Evolutionary conservation across 2,329 filamentous ascomycete genomes (phyloP), one percentile per base, ranked within the genome.

Genomic region (Fusarium annulatum): DNA sequence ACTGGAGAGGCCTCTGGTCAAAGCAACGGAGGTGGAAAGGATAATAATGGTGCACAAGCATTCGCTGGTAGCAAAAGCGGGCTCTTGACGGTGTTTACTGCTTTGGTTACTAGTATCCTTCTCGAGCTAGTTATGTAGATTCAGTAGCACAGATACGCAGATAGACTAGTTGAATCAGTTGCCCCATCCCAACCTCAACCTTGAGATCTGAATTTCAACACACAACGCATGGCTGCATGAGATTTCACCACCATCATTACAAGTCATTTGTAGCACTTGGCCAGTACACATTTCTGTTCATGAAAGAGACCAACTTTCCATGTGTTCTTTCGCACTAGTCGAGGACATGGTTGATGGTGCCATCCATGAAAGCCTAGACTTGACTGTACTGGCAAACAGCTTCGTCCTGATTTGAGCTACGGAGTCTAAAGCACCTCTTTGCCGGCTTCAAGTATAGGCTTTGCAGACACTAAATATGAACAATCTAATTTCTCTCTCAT

Each of bases 1-100:
- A 53, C 53, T 11, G 33, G 45, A 42, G 94, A 21, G 94, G 94
- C 73, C 90, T 90, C 61, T 97, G 84, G 81, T 7, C 30, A 36
- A 19, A 42, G 18, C 4, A 28, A 18, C 26, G 21, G 30, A 3
- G 30, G 26, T 5, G 34, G n/a, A 11, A 41, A 71, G 18, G 51
- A 39, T 30, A 49, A 42, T 11, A 57, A 39, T 16, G 41, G 36
- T 12, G 36, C 61, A 11, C 30, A 21, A 2, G 6, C 16, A 8
- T 28, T 57, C 16, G 21, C 39, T 3, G 3, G 42, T 34, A 28
- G 23, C 11, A 43, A 42, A 15, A 5, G 14, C 16, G 39, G 33
- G 11, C 7, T 55, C 2, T 16, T 56, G 14, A 43, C 30, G n/a
- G 9, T 71, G 26, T 12, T 55, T 15, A 15, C 26, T 16, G 9